A percentile compares a stretch with the other conserved stretches of the same genome.
Conservation (phyloP, 148 eudicot species). For the Rhododendron ovatum region DNA sequence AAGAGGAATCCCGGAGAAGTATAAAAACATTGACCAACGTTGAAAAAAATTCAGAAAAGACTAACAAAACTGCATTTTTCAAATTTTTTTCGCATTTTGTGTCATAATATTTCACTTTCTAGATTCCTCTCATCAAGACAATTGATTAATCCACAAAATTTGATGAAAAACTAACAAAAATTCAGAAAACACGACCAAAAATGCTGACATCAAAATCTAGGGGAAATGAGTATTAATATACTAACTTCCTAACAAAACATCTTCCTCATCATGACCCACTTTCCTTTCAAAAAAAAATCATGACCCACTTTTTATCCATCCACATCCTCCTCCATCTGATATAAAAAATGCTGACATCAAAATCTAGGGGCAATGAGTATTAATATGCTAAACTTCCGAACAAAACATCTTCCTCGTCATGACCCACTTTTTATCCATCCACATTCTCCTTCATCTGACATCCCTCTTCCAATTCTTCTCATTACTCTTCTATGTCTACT, state of each 20-base stretch:
- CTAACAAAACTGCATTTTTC: not conserved
- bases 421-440: not conserved
- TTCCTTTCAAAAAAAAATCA: too few species aligned
- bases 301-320: too few species aligned
- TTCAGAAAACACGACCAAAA: not conserved
- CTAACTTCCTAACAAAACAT: too few species aligned
- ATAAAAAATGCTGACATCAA: not conserved
- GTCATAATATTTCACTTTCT: not conserved
- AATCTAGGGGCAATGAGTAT: not conserved
- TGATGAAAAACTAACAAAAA: not conserved
- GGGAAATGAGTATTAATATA: too few species aligned
- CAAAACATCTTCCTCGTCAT: not conserved
- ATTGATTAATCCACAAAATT: not conserved
- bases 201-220: not conserved
- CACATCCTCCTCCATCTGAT: too few species aligned
- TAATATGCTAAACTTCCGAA: not conserved
- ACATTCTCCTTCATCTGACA: not conserved
- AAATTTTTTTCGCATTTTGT: not conserved
- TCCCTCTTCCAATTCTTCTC: not conserved
- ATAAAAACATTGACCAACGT: not conserved
- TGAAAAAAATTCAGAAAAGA: not conserved
- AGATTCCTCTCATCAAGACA: not conserved
- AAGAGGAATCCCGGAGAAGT: not conserved
- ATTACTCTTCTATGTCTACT: not conserved
- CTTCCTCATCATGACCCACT: too few species aligned